Evolutionary conservation across 768 basidiomycete species (phyloP).

Genomic region (Termitomyces sp.): DNA sequence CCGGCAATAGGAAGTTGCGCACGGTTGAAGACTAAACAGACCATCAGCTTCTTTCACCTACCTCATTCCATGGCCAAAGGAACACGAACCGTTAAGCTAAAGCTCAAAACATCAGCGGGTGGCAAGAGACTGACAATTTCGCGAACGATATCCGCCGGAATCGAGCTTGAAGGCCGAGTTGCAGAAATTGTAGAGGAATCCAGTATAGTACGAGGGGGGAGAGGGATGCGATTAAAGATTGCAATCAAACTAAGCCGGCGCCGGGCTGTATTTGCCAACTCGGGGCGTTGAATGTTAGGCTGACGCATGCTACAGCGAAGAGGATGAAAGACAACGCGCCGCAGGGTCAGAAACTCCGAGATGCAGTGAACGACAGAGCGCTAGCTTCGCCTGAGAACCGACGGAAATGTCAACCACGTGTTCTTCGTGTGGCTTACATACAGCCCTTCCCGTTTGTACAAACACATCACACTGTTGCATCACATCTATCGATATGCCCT

Average conservation of each 20-base stretch:
- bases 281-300: not conserved
- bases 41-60: slow-evolving; percentile 2
- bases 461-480: too few species aligned
- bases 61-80: not conserved
- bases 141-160: slow-evolving; percentile 39
- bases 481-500: too few species aligned
- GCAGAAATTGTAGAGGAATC: slow-evolving; percentile 24
- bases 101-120: slow-evolving; percentile 38
- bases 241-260: slow-evolving; percentile 31
- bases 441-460: too few species aligned
- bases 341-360: too few species aligned
- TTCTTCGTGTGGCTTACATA: not conserved
- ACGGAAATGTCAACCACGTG: too few species aligned
- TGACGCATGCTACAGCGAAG: not conserved
- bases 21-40: slow-evolving; percentile 29
- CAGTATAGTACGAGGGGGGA: slow-evolving; percentile 26
- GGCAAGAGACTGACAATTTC: slow-evolving; percentile 37
- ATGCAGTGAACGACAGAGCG: not conserved
- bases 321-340: not conserved
- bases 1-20: slow-evolving; percentile 33
- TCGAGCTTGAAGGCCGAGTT: slow-evolving; percentile 24
- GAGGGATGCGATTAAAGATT: slow-evolving; percentile 32
- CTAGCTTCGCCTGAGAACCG: not conserved
- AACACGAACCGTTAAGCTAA: slow-evolving; percentile 39
- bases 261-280: slow-evolving; percentile 14